These are phyloP conservation scores for Paratinospora sagittata DNA, from an alignment of 164 flowering plant genomes.

Conservation along the genomic window DNA sequence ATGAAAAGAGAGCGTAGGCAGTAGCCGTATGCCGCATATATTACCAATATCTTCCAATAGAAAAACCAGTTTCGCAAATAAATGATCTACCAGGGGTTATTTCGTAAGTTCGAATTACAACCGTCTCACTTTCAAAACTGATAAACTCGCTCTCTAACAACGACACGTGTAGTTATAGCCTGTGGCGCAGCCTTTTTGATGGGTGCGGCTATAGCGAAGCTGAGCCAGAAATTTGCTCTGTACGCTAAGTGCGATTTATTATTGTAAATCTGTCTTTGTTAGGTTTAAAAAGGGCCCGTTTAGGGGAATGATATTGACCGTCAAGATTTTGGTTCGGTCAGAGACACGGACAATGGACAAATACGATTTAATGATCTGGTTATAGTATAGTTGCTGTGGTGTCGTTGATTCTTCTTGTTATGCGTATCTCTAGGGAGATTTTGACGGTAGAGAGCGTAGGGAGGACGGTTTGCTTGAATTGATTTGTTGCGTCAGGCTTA, in stretches of 20 bases:
- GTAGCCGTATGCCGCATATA: slow-evolving; percentile 13
- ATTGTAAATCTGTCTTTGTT: background rate
- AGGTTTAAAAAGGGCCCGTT: background rate
- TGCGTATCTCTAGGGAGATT: background rate
- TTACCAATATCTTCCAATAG: background rate
- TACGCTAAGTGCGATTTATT: background rate
- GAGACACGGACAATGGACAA: too few species aligned
- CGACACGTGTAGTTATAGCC: background rate
- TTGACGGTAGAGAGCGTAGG: background rate
- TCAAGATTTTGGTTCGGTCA: too few species aligned
- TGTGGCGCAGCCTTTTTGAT: background rate
- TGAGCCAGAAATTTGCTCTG: background rate
- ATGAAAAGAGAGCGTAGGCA: slow-evolving; percentile 1
- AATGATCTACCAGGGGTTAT: background rate
- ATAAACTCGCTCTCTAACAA: background rate
- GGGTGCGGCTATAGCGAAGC: background rate
- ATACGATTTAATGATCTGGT: too few species aligned
- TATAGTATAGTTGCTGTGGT: too few species aligned
- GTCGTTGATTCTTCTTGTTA: too few species aligned
- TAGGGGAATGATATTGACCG: background rate
- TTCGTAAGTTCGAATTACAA: background rate
- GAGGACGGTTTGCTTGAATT: background rate
- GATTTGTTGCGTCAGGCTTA: background rate
- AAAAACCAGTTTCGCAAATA: slow-evolving; percentile 10
- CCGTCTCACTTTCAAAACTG: background rate